phyloP scores from a whole-genome alignment of 1,284 basidiomycete species.

The Wolfiporia cocos region DNA sequence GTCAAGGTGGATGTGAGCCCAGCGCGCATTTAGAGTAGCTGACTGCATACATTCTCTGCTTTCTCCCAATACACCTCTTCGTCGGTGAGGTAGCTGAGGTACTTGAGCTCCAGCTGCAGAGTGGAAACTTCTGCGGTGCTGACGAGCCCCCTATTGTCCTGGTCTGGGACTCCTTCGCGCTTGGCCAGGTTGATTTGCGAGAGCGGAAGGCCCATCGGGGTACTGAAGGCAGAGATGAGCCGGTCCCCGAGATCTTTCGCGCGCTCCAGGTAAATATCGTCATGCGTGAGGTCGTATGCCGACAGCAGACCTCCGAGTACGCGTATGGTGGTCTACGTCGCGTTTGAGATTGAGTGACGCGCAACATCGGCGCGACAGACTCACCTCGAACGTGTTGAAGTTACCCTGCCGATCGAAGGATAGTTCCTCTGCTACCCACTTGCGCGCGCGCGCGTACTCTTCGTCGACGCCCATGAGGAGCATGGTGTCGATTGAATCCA shows the following conservation, averaged over 20 bases:
- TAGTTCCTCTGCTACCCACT: conserved; percentile 73
- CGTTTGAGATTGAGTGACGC: too few species aligned
- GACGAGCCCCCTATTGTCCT: conserved; percentile 59
- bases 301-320: conserved; percentile 81
- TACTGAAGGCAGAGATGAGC: conserved; percentile 81
- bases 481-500: conserved; percentile 84
- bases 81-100: conserved; percentile 77
- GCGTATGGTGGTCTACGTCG: conserved; percentile 67
- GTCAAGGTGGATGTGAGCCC: too few species aligned
- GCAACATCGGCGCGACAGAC: conserved; percentile 20
- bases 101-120: conserved; percentile 86
- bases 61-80: conserved; percentile 79
- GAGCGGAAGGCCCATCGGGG: conserved; percentile 76
- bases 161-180: conserved; percentile 59
- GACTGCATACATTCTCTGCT: conserved; percentile 59
- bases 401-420: conserved; percentile 75
- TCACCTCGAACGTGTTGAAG: conserved; percentile 90
- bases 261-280: conserved; percentile 66
- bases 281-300: conserved; percentile 70
- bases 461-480: conserved; percentile 78
- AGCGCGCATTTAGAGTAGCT: too few species aligned
- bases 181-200: conserved; percentile 74
- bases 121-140: conserved; percentile 85
- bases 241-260: conserved; percentile 82
- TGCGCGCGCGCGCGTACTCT: conserved; percentile 73